Base-by-base conservation (phyloP, 768 basidiomycete genomes). In the Stropharia rugosoannulata region DNA sequence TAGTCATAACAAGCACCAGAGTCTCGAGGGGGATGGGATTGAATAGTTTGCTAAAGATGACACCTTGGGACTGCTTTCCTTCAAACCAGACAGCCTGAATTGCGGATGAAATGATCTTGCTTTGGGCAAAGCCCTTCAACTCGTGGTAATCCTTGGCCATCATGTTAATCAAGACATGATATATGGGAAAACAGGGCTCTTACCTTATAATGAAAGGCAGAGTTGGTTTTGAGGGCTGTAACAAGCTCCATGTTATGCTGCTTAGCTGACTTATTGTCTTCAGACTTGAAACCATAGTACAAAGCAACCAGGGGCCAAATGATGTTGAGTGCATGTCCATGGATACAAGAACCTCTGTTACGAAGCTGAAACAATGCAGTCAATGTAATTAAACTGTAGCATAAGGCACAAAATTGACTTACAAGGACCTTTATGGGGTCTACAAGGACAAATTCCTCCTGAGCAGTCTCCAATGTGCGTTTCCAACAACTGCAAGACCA, bases 1-100 rank as follows among this genome's bases (percentile, higher is more conserved):
- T 12, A 16, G 57, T 58, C 8, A 58, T 39, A 13, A 58, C 29
- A 13, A 58, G 51, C 7, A 46, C 57, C 3, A 58, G 51, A 18
- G 56, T 62, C 19, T 60, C 56, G 4, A 62, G 37, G 3, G 56
- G 51, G n/a, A 62, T 58, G 2, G 59, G 62, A n/a, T 59, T 54
- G 49, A 63, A 60, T 18, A 48, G 32, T 1, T 38, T 7, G 9
- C 37, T 4, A 37, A 50, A 57, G 16, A 54, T 40, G 8, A 51
- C 25, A 15, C 56, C 59, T 1, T 38, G 32, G 1, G 59, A 50
- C 11, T 19, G 37, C 16, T 37, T 15, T n/a, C 55, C 59, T 18
- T 55, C 50, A 19, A 61, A 61, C 37, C 48, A 58, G 3, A 51
- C 49, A 11, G n/a, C 18, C 4, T 39, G 10, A 19, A 61, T 42